Conservation (phyloP, 2,329 filamentous ascomycete genomes). For the Domatiomyces catenatus region DNA sequence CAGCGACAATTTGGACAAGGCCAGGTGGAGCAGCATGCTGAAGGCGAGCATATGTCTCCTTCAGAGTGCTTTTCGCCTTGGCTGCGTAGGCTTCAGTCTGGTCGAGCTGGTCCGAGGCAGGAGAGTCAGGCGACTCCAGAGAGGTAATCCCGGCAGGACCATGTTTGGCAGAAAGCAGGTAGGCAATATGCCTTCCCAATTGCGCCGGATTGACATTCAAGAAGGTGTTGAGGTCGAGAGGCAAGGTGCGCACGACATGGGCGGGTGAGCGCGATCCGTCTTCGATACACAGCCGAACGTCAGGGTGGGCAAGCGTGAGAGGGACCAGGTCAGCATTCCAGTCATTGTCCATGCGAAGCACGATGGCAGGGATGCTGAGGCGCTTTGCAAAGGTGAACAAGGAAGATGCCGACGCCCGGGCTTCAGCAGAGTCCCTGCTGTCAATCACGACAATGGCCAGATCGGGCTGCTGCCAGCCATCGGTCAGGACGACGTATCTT, state of each 20-base stretch:
- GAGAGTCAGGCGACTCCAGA: not conserved
- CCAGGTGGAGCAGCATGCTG: not conserved
- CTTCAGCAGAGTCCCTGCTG: conserved; percentile 15
- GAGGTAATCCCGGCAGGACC: not conserved
- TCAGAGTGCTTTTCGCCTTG: not conserved
- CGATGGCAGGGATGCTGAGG: conserved; percentile 29
- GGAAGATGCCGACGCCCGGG: conserved; percentile 6
- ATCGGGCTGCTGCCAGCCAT: conserved; percentile 28
- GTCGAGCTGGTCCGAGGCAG: not conserved
- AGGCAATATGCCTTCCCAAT: conserved; percentile 33
- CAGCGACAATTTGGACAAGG: not conserved
- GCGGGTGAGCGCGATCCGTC: not conserved
- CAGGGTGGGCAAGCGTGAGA: not conserved
- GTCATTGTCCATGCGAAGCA: conserved; percentile 29
- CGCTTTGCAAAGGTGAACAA: conserved; percentile 28
- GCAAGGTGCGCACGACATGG: conserved; percentile 21
- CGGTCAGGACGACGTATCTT: conserved; percentile 22
- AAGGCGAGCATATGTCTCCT: not conserved
- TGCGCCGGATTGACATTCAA: conserved; percentile 32
- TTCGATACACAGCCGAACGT: not conserved
- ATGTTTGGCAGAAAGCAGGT: conserved; percentile 16
- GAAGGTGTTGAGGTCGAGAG: conserved; percentile 33
- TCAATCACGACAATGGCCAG: conserved; percentile 32
- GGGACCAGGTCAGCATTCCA: conserved; percentile 20
- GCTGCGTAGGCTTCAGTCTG: not conserved